Percentiles rank a stretch among this genome's conserved stretches.
These are phyloP conservation scores for Paecilomyces variotii DNA, from an alignment of 2,329 filamentous ascomycete species.

Conservation along the genomic window DNA sequence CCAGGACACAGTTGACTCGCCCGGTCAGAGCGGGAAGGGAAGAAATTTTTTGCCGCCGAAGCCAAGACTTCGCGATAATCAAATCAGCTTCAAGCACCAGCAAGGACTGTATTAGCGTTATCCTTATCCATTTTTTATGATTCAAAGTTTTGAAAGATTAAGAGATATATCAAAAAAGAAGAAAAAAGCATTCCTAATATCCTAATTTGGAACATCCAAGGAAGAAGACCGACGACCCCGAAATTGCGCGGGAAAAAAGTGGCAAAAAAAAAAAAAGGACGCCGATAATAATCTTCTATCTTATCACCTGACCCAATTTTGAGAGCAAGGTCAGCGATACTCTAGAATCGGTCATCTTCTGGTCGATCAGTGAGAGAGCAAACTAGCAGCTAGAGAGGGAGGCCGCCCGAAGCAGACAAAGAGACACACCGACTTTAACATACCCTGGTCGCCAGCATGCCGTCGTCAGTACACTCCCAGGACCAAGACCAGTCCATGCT, in stretches of 20 bases:
- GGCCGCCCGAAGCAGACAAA: not conserved
- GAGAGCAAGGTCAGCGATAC: not conserved
- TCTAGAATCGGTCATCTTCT: not conserved
- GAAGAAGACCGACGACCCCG: not conserved
- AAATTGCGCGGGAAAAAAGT: not conserved
- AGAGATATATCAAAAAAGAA: not conserved
- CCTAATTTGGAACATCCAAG: not conserved
- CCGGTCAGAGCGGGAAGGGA: not conserved
- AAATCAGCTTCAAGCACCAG: not conserved
- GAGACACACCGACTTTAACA: not conserved
- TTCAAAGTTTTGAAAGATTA: not conserved
- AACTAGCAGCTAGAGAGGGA: not conserved
- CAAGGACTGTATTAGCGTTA: not conserved
- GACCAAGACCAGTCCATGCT: constrained; percentile 36
- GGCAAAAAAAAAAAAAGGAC: not conserved
- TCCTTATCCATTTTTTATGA: not conserved
- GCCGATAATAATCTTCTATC: not conserved
- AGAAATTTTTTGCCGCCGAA: not conserved
- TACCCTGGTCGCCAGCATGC: constrained; percentile 19
- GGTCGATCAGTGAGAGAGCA: not conserved
- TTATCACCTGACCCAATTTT: not conserved
- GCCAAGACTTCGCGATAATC: not conserved
- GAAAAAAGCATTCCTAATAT: not conserved
- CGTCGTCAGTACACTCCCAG: constrained; percentile 30
- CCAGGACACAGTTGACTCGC: not conserved